These are phyloP conservation scores for Metschnikowia noctiluminum DNA, from an alignment of 805 yeast genomes.

Conservation along the genomic window DNA sequence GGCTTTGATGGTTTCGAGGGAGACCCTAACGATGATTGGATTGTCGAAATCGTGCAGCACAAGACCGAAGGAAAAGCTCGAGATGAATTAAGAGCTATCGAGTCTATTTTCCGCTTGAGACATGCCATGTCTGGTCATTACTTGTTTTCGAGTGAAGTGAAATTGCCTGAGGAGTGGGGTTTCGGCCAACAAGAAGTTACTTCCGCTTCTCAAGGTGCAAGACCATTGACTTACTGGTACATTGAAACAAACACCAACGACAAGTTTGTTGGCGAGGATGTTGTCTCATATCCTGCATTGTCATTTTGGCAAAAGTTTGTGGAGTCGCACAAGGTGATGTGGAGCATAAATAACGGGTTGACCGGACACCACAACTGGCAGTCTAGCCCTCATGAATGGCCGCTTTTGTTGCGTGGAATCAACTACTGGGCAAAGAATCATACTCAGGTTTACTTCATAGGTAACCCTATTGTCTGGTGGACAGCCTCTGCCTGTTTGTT, in stretches of 20 bases:
- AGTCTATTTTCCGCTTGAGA: conserved; percentile 67
- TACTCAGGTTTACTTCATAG: conserved; percentile 65
- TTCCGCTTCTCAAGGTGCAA: conserved; percentile 67
- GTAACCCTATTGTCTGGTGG: conserved; percentile 85
- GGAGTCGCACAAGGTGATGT: conserved; percentile 72
- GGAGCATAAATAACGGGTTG: conserved; percentile 70
- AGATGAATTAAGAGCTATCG: conserved; percentile 57
- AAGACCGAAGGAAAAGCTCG: conserved; percentile 50
- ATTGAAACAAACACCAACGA: conserved; percentile 66
- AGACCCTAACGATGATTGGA: conserved; percentile 81
- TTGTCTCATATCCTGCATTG: conserved; percentile 47
- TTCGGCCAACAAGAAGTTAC: conserved; percentile 83
- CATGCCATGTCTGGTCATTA: conserved; percentile 81
- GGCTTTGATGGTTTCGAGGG: conserved; percentile 76
- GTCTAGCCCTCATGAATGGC: conserved; percentile 73
- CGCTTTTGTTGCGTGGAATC: conserved; percentile 71
- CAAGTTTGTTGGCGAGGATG: conserved; percentile 30
- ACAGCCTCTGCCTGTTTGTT: conserved; percentile 51
- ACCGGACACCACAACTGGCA: conserved; percentile 69
- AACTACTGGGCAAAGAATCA: conserved; percentile 69
- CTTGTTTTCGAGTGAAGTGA: conserved; percentile 69
- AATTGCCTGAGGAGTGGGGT: conserved; percentile 78
- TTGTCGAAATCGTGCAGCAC: conserved; percentile 65
- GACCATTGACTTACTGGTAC: conserved; percentile 64
- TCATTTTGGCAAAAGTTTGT: conserved; percentile 56